Percentiles rank a stretch among this genome's conserved stretches.
Evolutionary conservation across 345 rosid species (phyloP).

Genomic region (Hibiscus mutabilis): DNA sequence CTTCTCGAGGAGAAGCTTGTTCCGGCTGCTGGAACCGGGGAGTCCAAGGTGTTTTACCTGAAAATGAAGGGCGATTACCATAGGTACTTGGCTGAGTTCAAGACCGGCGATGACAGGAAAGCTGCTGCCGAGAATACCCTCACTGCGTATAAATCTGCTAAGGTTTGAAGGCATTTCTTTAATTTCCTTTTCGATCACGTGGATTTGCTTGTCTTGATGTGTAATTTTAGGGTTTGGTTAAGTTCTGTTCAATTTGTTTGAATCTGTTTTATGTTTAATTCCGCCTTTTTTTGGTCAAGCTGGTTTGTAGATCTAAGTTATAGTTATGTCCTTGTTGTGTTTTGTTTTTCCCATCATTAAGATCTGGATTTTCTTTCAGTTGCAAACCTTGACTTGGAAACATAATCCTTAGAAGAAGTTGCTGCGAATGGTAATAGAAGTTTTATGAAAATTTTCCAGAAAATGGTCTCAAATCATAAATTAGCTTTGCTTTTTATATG

Average conservation of each 20-base stretch:
- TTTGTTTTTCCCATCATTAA: neutral
- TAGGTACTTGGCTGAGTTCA: slow-evolving; percentile 18
- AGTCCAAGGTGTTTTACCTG: slow-evolving; percentile 17
- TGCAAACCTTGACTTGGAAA: no score
- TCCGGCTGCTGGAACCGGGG: slow-evolving; percentile 14
- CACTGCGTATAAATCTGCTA: slow-evolving; percentile 16
- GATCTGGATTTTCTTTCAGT: neutral
- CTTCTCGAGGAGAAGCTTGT: slow-evolving; percentile 14
- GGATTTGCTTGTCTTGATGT: no score
- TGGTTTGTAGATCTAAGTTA: neutral
- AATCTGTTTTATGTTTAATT: neutral
- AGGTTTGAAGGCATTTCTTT: neutral
- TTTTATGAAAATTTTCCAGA: neutral
- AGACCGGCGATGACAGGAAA: slow-evolving; percentile 17
- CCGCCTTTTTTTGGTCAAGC: no score
- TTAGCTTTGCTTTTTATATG: neutral
- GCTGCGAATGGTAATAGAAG: neutral
- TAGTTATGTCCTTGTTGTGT: no score
- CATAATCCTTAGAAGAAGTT: neutral
- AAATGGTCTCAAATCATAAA: neutral
- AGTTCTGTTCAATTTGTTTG: neutral
- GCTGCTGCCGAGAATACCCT: slow-evolving; percentile 17
- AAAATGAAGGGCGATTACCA: slow-evolving; percentile 20
- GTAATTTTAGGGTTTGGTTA: neutral
- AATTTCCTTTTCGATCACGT: neutral